phyloP scores from a whole-genome alignment of 1,284 basidiomycete genomes.

The Naganishia sp. region DNA sequence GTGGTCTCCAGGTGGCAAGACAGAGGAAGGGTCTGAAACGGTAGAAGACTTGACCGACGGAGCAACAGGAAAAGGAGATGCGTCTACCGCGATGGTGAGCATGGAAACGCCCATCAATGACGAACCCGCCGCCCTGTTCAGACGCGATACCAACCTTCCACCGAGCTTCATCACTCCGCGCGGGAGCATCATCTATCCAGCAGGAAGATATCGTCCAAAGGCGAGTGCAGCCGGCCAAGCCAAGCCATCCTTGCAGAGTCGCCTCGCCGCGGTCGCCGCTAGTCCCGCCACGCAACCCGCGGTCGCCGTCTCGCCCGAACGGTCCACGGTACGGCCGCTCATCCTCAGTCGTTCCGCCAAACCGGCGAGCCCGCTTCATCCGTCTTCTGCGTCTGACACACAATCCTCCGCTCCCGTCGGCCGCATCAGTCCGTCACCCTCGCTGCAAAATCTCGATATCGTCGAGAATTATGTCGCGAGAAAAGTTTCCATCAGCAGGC shows the following conservation, averaged over 20 bases:
- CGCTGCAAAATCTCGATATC: slow-evolving; percentile 24
- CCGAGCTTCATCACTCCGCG: slow-evolving; percentile 35
- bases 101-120: slow-evolving; percentile 7
- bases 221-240: not conserved
- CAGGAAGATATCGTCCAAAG: slow-evolving; percentile 31
- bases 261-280: slow-evolving; percentile 25
- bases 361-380: slow-evolving; percentile 24
- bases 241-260: slow-evolving; percentile 24
- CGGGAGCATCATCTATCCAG: slow-evolving; percentile 35
- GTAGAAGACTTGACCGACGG: not conserved
- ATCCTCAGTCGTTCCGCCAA: slow-evolving; percentile 25
- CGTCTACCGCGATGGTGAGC: not conserved
- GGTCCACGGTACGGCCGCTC: slow-evolving; percentile 20
- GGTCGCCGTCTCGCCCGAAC: slow-evolving; percentile 16
- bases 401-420: not conserved
- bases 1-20: not conserved
- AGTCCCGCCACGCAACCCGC: slow-evolving; percentile 16
- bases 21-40: not conserved
- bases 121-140: slow-evolving; percentile 19
- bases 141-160: slow-evolving; percentile 32
- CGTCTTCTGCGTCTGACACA: not conserved
- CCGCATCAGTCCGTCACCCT: slow-evolving; percentile 18
- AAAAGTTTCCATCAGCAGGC: slow-evolving; percentile 22
- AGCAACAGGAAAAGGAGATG: not conserved
- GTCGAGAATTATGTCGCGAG: slow-evolving; percentile 25